These are phyloP conservation scores for Stramenopiles sp. DNA, from an alignment of 352 stramenopile species.

Conservation along the genomic window DNA sequence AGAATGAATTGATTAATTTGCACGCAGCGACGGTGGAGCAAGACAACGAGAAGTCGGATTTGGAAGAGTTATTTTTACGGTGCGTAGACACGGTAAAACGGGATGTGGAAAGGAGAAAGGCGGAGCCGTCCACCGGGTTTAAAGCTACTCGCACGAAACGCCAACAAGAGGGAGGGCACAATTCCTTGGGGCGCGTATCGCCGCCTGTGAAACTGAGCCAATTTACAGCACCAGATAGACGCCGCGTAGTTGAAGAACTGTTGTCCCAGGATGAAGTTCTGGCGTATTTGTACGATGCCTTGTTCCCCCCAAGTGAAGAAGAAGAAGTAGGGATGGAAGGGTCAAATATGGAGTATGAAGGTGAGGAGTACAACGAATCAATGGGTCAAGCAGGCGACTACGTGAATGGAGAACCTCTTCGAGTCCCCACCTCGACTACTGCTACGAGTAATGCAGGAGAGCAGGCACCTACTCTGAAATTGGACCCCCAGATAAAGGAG, in stretches of 20 bases:
- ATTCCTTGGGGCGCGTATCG: slow-evolving; percentile 22
- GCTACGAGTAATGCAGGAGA: background rate
- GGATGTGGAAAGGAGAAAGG: slow-evolving; percentile 34
- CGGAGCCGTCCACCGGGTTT: slow-evolving; percentile 19
- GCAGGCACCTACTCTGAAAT: background rate
- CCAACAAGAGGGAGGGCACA: slow-evolving; percentile 16
- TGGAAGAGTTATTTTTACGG: slow-evolving; percentile 50
- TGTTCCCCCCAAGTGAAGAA: slow-evolving; percentile 35
- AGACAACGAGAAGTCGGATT: slow-evolving; percentile 29
- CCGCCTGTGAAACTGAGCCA: slow-evolving; percentile 33
- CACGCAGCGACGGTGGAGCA: slow-evolving; percentile 31
- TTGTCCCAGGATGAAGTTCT: slow-evolving; percentile 52
- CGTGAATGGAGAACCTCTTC: background rate
- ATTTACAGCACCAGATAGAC: slow-evolving; percentile 39
- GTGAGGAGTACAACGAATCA: background rate
- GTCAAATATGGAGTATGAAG: background rate
- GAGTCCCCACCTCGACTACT: background rate
- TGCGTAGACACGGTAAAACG: slow-evolving; percentile 57
- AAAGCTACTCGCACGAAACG: slow-evolving; percentile 16
- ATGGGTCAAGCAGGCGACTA: background rate
- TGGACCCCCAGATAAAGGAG: background rate
- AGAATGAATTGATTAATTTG: slow-evolving; percentile 40
- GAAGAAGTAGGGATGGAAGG: background rate
- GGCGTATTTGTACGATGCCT: slow-evolving; percentile 39
- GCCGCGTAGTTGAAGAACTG: slow-evolving; percentile 46